Base-by-base conservation (phyloP, 2,329 filamentous ascomycete genomes). In the Aureobasidium sp. region DNA sequence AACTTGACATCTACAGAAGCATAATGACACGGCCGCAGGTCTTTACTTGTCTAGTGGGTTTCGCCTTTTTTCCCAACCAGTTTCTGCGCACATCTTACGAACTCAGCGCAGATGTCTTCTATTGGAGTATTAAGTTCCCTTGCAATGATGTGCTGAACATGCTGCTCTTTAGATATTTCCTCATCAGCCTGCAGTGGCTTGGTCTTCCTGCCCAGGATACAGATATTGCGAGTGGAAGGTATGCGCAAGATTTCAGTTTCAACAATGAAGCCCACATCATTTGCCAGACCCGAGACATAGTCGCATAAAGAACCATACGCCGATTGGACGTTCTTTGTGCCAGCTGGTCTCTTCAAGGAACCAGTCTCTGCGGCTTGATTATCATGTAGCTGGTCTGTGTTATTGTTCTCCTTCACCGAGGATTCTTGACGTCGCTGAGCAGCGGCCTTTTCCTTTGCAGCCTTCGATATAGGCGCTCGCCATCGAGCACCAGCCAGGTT, bases 181-280 rank as follows among this genome's bases (percentile, higher is more conserved):
- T 39, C n/a, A 11, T 16, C 11, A 6, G 5, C n/a, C 11, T 36
- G 16, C 13, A 16, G 5, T 21, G 29, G 3, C 32, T 41, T 32
- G 3, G 21, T 29, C 25, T 37, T 57, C n/a, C 59, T 62, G 42
- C 92, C 92, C 44, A 97, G 71, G 34, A 99, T 78, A 0, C 87
- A 90, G 21, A 87, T 85, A 73, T 97, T 97, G 64, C 94, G 81
- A 42, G 93, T 97, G 72, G 90, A 95, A 0, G 94, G 94, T 65
- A 99, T 97, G 49, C 93, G 81, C 68, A 99, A 74, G 79, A 94
- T 86, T 69, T 96, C 93, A 65, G 83, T 89, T 74, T 97, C 91
- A 0, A 90, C 81, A 5, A 80, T 75, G 80, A 87, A 96, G 2
- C 89, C 89, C 65, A 91, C 84, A 62, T 89, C 86, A 36, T 78